A percentile compares a stretch with the other conserved stretches of the same genome.
Evolutionary conservation across 441 rosid species (phyloP).

Genomic region (Syzygium malaccense): DNA sequence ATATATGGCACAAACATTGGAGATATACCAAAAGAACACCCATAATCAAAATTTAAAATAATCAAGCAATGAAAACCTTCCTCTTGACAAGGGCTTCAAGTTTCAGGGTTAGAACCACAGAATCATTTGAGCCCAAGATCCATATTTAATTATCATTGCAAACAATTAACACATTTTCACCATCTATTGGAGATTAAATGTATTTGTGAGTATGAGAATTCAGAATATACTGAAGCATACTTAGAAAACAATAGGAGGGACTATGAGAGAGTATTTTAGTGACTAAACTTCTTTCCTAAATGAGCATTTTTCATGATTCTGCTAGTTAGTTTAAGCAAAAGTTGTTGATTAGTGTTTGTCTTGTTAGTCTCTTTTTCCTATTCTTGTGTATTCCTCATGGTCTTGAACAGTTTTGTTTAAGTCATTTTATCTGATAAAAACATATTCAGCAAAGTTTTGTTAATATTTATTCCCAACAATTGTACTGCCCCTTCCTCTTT

Average conservation of each 20-base stretch:
- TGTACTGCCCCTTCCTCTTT: neutral
- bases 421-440: neutral
- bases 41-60: neutral
- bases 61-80: neutral
- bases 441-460: neutral
- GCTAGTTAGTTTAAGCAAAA: neutral
- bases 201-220: neutral
- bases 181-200: neutral
- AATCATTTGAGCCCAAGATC: neutral
- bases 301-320: neutral
- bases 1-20: neutral
- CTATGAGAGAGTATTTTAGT: neutral
- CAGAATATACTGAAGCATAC: neutral
- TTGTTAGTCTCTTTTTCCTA: neutral
- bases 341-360: neutral
- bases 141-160: neutral
- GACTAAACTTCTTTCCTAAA: neutral
- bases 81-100: neutral
- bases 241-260: neutral
- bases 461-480: neutral
- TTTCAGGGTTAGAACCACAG: neutral
- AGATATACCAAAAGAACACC: neutral
- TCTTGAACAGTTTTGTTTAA: neutral
- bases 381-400: neutral
- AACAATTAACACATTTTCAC: neutral